Percentiles rank a stretch among this genome's conserved stretches.
Conservation (phyloP, 2,329 filamentous ascomycete species). For the Reticulascus tulasneorum region DNA sequence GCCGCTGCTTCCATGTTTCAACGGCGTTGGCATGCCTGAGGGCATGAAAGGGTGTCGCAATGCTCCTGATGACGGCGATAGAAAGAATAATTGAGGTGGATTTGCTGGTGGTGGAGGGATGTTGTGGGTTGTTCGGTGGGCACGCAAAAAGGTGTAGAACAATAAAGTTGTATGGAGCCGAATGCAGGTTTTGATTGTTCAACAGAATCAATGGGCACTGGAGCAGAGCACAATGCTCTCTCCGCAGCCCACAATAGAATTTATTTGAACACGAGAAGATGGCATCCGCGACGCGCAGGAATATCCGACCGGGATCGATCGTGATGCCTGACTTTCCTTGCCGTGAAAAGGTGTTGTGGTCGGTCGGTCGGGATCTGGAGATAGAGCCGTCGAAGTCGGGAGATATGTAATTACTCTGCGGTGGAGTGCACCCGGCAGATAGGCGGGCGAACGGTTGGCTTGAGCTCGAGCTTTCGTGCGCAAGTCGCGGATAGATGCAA, state of each 20-base stretch:
- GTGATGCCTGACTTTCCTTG: too few relatives aligned
- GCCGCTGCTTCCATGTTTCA: slow-evolving; percentile 56
- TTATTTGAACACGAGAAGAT: slow-evolving; percentile 1
- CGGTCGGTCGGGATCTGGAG: slow-evolving; percentile 2
- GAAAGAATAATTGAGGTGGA: neutral
- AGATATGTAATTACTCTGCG: slow-evolving; percentile 1
- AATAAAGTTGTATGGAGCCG: slow-evolving; percentile 13
- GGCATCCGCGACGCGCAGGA: neutral
- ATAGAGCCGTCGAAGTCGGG: slow-evolving; percentile 1
- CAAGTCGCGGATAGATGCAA: neutral
- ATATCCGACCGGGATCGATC: too few relatives aligned
- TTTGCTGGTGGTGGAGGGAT: slow-evolving; percentile 5
- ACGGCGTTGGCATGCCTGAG: slow-evolving; percentile 20
- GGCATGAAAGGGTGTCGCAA: slow-evolving; percentile 10
- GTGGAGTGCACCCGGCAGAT: too few relatives aligned
- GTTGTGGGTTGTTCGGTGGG: slow-evolving; percentile 7
- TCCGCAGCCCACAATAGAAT: slow-evolving; percentile 16
- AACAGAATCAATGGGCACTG: slow-evolving; percentile 14
- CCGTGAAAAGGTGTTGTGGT: slow-evolving; percentile 12
- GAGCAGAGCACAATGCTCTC: slow-evolving; percentile 22
- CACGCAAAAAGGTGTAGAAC: slow-evolving; percentile 6
- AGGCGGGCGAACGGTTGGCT: slow-evolving; percentile 4
- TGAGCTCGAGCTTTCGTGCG: slow-evolving; percentile 4
- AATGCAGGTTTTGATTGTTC: slow-evolving; percentile 3
- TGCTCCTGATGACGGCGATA: slow-evolving; percentile 5